A percentile compares a stretch with the other conserved stretches of the same genome.
These are phyloP conservation scores for Zelopaecilomyces penicillatus DNA, from an alignment of 2,329 filamentous ascomycete species.

Conservation along the genomic window DNA sequence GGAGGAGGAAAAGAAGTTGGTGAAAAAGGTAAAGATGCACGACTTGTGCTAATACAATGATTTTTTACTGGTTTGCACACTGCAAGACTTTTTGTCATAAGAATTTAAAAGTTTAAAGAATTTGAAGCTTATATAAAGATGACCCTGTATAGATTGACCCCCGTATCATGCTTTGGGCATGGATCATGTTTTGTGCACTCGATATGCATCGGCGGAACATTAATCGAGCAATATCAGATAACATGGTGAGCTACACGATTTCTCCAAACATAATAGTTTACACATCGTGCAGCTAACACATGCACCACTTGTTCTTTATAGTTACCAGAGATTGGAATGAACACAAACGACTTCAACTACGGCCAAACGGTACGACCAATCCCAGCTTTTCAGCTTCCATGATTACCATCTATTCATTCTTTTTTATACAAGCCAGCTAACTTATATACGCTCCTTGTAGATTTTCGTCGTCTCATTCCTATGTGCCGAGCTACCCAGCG, in stretches of 20 bases:
- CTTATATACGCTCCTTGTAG: not conserved
- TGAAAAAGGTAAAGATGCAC: slow-evolving; percentile 42
- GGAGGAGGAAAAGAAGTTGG: slow-evolving; percentile 46
- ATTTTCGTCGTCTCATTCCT: slow-evolving; percentile 42
- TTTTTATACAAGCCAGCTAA: not conserved
- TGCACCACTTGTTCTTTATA: slow-evolving; percentile 3
- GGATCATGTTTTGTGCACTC: slow-evolving; percentile 45
- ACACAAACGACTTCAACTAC: slow-evolving; percentile 36
- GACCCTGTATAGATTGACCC: slow-evolving; percentile 20
- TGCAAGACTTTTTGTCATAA: no score
- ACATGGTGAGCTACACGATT: slow-evolving; percentile 25
- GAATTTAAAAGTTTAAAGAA: no score
- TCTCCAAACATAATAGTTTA: not conserved
- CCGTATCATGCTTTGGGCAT: slow-evolving; percentile 29
- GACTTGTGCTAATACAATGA: no score
- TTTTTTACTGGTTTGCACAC: no score
- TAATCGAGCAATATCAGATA: slow-evolving; percentile 25
- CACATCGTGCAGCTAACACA: no score
- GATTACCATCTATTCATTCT: slow-evolving; percentile 9
- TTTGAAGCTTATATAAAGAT: slow-evolving; percentile 33
- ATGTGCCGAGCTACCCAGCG: slow-evolving; percentile 45
- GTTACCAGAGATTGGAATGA: slow-evolving; percentile 34
- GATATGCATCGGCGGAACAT: slow-evolving; percentile 33
- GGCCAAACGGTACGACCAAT: slow-evolving; percentile 29
- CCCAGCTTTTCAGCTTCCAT: not conserved